Evolutionary conservation across 1,284 basidiomycete genomes (phyloP), one percentile per base, ranked within the genome.

Genomic region (Volvariella surrecta): DNA sequence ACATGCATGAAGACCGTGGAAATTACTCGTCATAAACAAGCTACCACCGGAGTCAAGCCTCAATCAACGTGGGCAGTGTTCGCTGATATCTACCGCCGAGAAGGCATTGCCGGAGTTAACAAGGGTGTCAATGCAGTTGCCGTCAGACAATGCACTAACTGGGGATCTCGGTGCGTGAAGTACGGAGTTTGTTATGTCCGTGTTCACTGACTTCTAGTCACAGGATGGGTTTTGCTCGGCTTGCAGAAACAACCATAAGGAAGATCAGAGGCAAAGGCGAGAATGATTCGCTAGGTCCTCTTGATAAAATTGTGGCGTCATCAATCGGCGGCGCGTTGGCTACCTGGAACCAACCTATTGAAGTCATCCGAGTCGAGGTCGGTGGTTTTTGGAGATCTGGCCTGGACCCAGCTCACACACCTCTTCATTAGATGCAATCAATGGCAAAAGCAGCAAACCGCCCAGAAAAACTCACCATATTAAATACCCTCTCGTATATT

Each of bases 61-160:
- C 91, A 89, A 39, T 95, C 91, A 37, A 99, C 94, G 3, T 96
- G 89, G 81, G 85, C 84, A 43, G 84, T 98, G 35, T 98, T 99
- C 58, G 80, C 73, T 52, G 93, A 98, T 59, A 99, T 99, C 54
- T 97, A 93, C 67, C 79, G 84, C 43, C 74, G 83, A 43, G 96
- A 97, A 57, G 96, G 96, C 60, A 76, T 99, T 60, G 79, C 80
- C 43, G 96, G 96, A 46, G 94, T 99, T 58, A 99, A 99, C 79
- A 99, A 98, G 73, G 96, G 96, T 66, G 96, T 99, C 49, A 98
- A 99, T 58, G 96, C 96, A 18, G 96, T 99, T 40, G 96, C 94
- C 41, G 74, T 98, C 39, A 82, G 95, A 42, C 95, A 98, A 66
- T 94, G 91, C 63, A 99, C 96, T 41, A 99, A 99, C 72, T 99